Percentiles rank a stretch among this genome's conserved stretches.
Conservation (phyloP, 2,329 filamentous ascomycete genomes). For the Whalleya microplaca region DNA sequence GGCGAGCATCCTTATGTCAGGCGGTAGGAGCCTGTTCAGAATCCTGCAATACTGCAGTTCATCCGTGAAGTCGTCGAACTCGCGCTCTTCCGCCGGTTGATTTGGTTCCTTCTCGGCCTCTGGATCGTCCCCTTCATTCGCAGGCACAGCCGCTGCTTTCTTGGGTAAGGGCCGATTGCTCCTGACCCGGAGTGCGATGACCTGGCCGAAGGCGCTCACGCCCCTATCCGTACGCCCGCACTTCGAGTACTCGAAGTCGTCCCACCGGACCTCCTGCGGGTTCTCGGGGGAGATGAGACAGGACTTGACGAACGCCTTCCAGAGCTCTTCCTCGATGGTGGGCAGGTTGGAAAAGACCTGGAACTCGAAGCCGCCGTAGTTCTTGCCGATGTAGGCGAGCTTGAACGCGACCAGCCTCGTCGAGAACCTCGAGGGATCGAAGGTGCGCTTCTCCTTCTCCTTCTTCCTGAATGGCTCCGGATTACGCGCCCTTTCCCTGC, state of each 20-base stretch:
- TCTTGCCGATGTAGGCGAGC: slow-evolving; percentile 88
- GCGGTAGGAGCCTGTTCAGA: slow-evolving; percentile 84
- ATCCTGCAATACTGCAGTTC: slow-evolving; percentile 84
- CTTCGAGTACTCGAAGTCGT: slow-evolving; percentile 88
- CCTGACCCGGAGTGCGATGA: slow-evolving; percentile 80
- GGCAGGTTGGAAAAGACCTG: slow-evolving; percentile 72
- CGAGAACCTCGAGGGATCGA: slow-evolving; percentile 80
- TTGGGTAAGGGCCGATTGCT: slow-evolving; percentile 70
- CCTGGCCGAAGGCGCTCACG: slow-evolving; percentile 96
- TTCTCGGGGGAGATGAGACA: slow-evolving; percentile 77
- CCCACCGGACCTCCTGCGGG: slow-evolving; percentile 72
- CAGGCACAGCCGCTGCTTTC: slow-evolving; percentile 29
- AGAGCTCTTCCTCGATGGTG: slow-evolving; percentile 90
- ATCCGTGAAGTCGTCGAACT: slow-evolving; percentile 71
- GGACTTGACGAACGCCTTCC: slow-evolving; percentile 84
- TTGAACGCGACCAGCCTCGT: slow-evolving; percentile 89
- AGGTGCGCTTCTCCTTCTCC: slow-evolving; percentile 51
- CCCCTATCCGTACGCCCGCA: slow-evolving; percentile 92
- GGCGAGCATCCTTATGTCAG: slow-evolving; percentile 86
- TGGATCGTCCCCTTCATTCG: slow-evolving; percentile 17
- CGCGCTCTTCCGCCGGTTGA: slow-evolving; percentile 28
- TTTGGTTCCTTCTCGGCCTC: slow-evolving; percentile 9
- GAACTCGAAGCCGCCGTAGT: slow-evolving; percentile 93
- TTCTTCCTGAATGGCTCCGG: slow-evolving; percentile 36
- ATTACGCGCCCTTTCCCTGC: not conserved